Conservation (phyloP, 2,329 filamentous ascomycete species). For the Xylaria multiplex region DNA sequence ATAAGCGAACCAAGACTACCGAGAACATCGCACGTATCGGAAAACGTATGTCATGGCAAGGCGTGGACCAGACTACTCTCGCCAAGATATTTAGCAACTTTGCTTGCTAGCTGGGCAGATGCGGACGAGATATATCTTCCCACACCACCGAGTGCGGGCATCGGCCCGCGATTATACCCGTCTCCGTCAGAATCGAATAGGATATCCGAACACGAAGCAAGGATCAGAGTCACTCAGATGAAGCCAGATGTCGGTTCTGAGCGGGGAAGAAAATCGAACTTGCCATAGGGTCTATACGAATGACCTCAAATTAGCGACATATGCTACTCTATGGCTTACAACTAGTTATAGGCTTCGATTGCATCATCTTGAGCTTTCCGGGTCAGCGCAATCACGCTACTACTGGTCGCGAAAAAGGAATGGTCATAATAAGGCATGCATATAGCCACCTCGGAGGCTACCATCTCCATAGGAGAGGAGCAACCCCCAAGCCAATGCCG, state of each 20-base stretch:
- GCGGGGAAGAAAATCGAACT: not conserved
- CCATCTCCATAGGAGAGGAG: not conserved
- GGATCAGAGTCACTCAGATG: not conserved
- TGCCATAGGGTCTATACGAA: not conserved
- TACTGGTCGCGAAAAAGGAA: not conserved
- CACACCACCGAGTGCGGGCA: not conserved
- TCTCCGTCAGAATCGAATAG: not conserved
- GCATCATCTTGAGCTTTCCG: not conserved
- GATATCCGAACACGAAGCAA: not conserved
- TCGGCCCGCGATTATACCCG: not conserved
- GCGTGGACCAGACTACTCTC: constrained; percentile 17
- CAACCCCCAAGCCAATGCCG: not conserved
- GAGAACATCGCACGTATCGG: constrained; percentile 25
- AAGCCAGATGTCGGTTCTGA: not conserved
- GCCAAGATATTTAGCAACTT: constrained; percentile 27
- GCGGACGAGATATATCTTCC: not conserved
- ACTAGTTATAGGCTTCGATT: not conserved
- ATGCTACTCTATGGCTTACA: not conserved
- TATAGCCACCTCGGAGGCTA: not conserved
- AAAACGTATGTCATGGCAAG: constrained; percentile 31
- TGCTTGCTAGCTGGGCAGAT: constrained; percentile 13
- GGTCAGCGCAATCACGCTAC: not conserved
- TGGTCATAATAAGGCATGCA: not conserved
- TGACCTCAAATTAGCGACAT: not conserved
- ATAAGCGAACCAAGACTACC: constrained; percentile 29